Percentiles rank a stretch among this genome's conserved stretches.
Evolutionary conservation across 306 rosid species (phyloP).

Genomic region (Medicago ruthenica): DNA sequence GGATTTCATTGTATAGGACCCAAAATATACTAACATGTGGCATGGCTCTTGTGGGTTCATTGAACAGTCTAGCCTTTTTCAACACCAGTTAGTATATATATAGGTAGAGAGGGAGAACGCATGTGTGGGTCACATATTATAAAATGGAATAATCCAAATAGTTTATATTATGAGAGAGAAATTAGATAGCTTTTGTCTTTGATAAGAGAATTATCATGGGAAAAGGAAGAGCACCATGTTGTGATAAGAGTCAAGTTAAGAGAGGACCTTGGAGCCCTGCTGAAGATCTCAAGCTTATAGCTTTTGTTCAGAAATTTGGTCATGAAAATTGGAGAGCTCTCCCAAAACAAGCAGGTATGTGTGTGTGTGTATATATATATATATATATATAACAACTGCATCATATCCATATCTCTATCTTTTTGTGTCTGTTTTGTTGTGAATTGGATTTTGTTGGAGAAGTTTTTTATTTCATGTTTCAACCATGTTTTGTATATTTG

Average conservation of each 20-base stretch:
- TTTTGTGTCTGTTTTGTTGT: not conserved
- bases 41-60: constrained; percentile 63
- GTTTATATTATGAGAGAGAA: constrained; percentile 30
- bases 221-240: constrained; percentile 94
- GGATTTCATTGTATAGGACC: constrained; percentile 56
- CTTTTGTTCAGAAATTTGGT: constrained; percentile 86
- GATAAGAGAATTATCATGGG: constrained; percentile 61
- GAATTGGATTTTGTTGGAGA: not conserved
- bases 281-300: constrained; percentile 82
- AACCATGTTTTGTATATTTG: not conserved
- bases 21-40: constrained; percentile 42
- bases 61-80: constrained; percentile 16
- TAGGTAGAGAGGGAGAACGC: constrained; percentile 11
- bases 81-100: constrained; percentile 21
- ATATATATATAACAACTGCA: too few species aligned
- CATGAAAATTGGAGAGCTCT: constrained; percentile 98
- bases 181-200: not conserved
- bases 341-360: constrained; percentile 88
- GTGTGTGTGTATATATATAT: too few species aligned
- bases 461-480: constrained; percentile 17
- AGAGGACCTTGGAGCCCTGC: constrained; percentile 97
- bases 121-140: constrained; percentile 17
- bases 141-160: constrained; percentile 8
- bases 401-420: not conserved
- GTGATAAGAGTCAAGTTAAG: constrained; percentile 88